phyloP scores from a whole-genome alignment of 1,139 yeast species.

The Groenewaldozyma auringiensis region DNA sequence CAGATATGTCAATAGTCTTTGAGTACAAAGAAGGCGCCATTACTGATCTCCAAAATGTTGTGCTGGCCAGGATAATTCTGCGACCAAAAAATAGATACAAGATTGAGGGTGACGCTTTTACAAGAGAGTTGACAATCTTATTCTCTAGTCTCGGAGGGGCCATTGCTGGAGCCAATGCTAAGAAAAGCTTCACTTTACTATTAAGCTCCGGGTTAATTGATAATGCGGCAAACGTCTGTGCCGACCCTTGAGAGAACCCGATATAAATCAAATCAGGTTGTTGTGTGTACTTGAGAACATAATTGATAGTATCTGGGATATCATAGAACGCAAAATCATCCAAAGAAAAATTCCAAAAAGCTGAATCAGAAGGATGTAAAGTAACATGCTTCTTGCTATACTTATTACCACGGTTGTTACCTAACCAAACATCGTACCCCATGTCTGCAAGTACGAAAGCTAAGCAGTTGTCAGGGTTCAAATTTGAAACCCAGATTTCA shows the following conservation, averaged over 20 bases:
- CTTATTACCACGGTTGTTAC: constrained; percentile 85
- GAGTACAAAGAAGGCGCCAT: constrained; percentile 80
- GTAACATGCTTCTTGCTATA: constrained; percentile 54
- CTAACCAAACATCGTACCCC: constrained; percentile 92
- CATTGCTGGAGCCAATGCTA: constrained; percentile 90
- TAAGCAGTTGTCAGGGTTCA: constrained; percentile 52
- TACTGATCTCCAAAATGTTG: constrained; percentile 73
- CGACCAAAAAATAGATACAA: constrained; percentile 70
- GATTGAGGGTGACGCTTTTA: constrained; percentile 71
- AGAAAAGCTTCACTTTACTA: constrained; percentile 56
- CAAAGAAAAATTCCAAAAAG: constrained; percentile 78
- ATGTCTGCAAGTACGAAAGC: constrained; percentile 71
- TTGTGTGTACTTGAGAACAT: constrained; percentile 45
- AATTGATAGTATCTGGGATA: constrained; percentile 66
- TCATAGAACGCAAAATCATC: constrained; percentile 83
- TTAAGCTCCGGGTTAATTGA: constrained; percentile 66
- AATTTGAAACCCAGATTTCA: constrained; percentile 72
- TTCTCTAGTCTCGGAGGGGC: constrained; percentile 84
- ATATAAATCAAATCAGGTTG: constrained; percentile 49
- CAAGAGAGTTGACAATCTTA: constrained; percentile 63
- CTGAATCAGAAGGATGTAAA: constrained; percentile 37
- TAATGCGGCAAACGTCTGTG: constrained; percentile 79
- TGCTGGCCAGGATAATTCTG: constrained; percentile 63
- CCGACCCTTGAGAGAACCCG: constrained; percentile 89
- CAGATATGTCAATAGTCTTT: constrained; percentile 61